Evolutionary conservation across 345 rosid genomes (phyloP), one percentile per base, ranked within the genome.

Genomic region (Barbarea vulgaris): DNA sequence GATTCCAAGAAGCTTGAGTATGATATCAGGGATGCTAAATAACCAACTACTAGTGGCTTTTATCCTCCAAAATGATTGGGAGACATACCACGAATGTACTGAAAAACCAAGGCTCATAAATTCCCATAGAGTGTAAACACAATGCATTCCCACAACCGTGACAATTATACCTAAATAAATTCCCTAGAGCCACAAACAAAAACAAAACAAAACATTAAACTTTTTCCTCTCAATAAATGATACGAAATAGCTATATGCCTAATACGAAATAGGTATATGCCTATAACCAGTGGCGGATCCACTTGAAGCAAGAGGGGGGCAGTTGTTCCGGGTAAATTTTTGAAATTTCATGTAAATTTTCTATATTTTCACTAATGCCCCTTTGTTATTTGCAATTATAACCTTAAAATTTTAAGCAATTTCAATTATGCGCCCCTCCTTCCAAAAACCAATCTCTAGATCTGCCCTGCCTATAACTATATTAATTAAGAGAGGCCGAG

Each of bases 1-100:
- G 7, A 89, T 10, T 12, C 93, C 84, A 2, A 85, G 57, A 42
- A 84, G 57, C 80, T 86, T 81, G 53, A 83, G 75, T 4, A 73
- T 6, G 25, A 82, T 69, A 46, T 75, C 69, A 52, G 54, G 2
- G 50, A 67, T 1, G 37, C 86, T 84, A 18, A 89, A 85, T 1
- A 88, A 59, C 86, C 89, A 81, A 25, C 89, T 24, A 21, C 53
- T 37, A 4, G 73, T 72, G 13, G 56, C 9, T 57, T 72, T 70
- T 30, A 78, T 55, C 3, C 77, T 64, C 50, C 67, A 3, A 28
- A 66, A 39, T 13, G 72, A 65, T 37, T 71, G 70, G 0, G 69
- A 67, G 3, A 2, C 27, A 36, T 14, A 72, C 73, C 77, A 71
- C 0, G 73, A 57, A 4, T 22, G 12, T 0, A 72, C 11, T 1